Conservation (phyloP, 164 flowering plant genomes). For the Magnolia changhungtana region DNA sequence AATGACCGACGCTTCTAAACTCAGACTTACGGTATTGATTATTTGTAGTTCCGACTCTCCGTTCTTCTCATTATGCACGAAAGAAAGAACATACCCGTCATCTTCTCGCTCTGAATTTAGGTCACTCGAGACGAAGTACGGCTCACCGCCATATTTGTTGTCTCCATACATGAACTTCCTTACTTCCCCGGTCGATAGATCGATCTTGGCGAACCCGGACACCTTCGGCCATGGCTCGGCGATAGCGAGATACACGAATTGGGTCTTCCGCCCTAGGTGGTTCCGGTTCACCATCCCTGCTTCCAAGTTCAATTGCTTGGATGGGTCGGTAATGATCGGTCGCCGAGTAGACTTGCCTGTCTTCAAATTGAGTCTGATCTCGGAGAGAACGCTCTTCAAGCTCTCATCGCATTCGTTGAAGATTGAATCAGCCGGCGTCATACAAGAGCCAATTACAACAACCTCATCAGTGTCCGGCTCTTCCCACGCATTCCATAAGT, state of each 20-base stretch:
- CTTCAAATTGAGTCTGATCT: slow-evolving; percentile 63
- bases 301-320: slow-evolving; percentile 62
- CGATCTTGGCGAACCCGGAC: slow-evolving; percentile 84
- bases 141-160: slow-evolving; percentile 70
- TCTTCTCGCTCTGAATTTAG: slow-evolving; percentile 47
- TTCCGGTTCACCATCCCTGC: slow-evolving; percentile 92
- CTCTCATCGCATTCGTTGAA: slow-evolving; percentile 80
- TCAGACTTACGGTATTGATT: slow-evolving; percentile 26
- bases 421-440: slow-evolving; percentile 90
- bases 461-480: slow-evolving; percentile 70
- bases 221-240: slow-evolving; percentile 98
- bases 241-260: slow-evolving; percentile 69
- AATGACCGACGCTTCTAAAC: slow-evolving; percentile 25
- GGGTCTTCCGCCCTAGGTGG: slow-evolving; percentile 62
- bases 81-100: slow-evolving; percentile 70
- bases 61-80: slow-evolving; percentile 66
- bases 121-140: slow-evolving; percentile 56
- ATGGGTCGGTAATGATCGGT: slow-evolving; percentile 25
- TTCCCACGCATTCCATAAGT: slow-evolving; percentile 96
- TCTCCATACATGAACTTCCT: slow-evolving; percentile 59
- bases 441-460: slow-evolving; percentile 85
- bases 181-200: slow-evolving; percentile 61
- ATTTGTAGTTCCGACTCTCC: slow-evolving; percentile 31
- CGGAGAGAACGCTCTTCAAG: slow-evolving; percentile 60
- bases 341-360: slow-evolving; percentile 70